Evolutionary conservation across 202 grass and related monocot genomes (phyloP).

Genomic region (Carex sylvatica): DNA sequence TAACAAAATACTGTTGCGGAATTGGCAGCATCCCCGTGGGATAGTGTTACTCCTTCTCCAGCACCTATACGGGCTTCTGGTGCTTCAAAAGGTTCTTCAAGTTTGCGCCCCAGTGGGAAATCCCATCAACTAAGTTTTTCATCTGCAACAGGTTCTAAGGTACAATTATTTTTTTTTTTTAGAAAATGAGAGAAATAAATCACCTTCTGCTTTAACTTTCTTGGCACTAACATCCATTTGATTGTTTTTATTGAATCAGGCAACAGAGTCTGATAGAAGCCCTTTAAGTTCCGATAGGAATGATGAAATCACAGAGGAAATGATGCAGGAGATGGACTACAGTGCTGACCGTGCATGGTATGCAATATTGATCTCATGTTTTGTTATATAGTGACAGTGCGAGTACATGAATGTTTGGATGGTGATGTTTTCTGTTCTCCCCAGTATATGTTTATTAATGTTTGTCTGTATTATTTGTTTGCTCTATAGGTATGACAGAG

Average conservation of each 20-base stretch:
- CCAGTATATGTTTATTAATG: neutral
- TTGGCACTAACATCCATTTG: neutral
- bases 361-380: neutral
- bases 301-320: conserved; percentile 78
- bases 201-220: neutral
- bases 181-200: neutral
- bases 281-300: conserved; percentile 52
- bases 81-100: conserved; percentile 66
- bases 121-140: conserved; percentile 62
- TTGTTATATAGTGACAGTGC: neutral
- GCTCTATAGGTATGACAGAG: conserved; percentile 84
- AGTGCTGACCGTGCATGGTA: conserved; percentile 95
- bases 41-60: conserved; percentile 77
- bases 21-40: conserved; percentile 76
- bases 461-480: conserved; percentile 22
- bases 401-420: neutral
- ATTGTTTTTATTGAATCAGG: conserved; percentile 44
- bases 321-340: conserved; percentile 95
- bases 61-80: conserved; percentile 71
- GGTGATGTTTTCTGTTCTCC: neutral
- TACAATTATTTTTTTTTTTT: conserved; percentile 32
- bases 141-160: conserved; percentile 42
- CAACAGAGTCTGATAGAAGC: conserved; percentile 49
- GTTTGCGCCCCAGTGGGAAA: conserved; percentile 52
- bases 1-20: conserved; percentile 24